Conservation (phyloP, 2,329 filamentous ascomycete genomes). For the Colletotrichum gloeosporioides region DNA sequence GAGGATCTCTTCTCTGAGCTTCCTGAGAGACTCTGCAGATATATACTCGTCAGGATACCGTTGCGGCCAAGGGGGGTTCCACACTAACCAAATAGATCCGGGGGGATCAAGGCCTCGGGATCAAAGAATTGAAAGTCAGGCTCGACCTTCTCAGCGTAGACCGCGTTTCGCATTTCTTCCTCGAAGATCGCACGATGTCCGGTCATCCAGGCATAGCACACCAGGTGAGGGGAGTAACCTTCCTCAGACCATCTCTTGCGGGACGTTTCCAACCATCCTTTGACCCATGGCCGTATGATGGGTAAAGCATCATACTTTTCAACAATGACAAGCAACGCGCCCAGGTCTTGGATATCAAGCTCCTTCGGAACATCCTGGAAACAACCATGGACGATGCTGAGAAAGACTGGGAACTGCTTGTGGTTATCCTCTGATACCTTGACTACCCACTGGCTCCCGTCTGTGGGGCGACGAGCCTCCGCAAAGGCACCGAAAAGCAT, state of each 20-base stretch:
- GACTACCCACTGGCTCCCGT: background rate
- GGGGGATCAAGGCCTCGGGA: too few species aligned
- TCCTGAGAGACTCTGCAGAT: too few species aligned
- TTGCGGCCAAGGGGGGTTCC: background rate
- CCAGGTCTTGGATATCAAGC: background rate
- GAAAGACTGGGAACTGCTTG: background rate
- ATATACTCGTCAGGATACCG: background rate
- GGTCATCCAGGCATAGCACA: too few species aligned
- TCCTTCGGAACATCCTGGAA: background rate
- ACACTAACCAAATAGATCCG: background rate
- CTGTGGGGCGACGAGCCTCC: constrained; percentile 23
- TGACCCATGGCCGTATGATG: background rate
- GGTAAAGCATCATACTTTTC: background rate
- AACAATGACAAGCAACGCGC: background rate
- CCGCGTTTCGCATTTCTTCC: too few species aligned
- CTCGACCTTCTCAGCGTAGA: too few species aligned
- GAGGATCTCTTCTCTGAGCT: background rate
- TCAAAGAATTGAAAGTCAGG: too few species aligned
- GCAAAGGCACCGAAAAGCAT: constrained; percentile 31
- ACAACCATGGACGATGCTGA: background rate
- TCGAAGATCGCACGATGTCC: too few species aligned
- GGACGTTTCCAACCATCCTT: background rate
- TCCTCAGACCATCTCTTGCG: too few species aligned
- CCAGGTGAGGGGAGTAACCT: too few species aligned
- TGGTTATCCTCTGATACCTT: background rate